A percentile compares a stretch with the other conserved stretches of the same genome.
phyloP scores from a whole-genome alignment of 208 protist genomes.

The Crithidia fasciculata region DNA sequence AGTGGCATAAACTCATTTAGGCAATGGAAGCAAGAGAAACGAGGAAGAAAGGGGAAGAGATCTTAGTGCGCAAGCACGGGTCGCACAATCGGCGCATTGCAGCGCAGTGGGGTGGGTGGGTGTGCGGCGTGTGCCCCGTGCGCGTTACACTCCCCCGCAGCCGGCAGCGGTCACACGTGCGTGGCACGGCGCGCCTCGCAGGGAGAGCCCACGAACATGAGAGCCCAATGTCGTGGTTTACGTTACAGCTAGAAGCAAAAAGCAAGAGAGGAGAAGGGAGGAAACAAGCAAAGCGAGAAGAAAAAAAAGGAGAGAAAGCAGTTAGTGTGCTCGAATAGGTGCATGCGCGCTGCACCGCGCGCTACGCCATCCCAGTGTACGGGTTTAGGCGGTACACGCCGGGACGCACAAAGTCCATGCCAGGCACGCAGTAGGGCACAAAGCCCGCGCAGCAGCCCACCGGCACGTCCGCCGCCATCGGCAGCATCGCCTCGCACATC shows the following conservation, averaged over 20 bases:
- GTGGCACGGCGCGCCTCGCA: neutral
- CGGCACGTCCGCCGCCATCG: too few species aligned
- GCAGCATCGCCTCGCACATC: neutral
- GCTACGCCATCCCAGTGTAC: slow-evolving; percentile 17
- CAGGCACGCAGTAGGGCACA: slow-evolving; percentile 15
- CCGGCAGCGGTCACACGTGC: neutral
- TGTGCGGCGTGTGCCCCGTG: neutral
- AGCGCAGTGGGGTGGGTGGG: neutral
- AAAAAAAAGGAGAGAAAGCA: neutral
- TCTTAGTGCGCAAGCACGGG: neutral
- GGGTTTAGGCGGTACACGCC: slow-evolving; percentile 43
- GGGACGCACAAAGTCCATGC: slow-evolving; percentile 25
- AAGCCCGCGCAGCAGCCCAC: neutral
- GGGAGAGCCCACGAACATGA: slow-evolving; percentile 1
- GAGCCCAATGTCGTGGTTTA: slow-evolving; percentile 6
- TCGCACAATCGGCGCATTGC: neutral
- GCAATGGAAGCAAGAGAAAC: slow-evolving; percentile 2
- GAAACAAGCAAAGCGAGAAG: neutral
- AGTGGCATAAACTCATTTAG: neutral
- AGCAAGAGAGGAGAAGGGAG: neutral
- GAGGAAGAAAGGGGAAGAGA: slow-evolving; percentile 12
- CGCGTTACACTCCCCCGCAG: neutral
- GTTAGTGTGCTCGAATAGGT: too few species aligned
- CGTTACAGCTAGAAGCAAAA: neutral
- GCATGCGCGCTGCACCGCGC: too few species aligned